Percentiles rank a stretch among this genome's conserved stretches.
Evolutionary conservation across 148 eudicot genomes (phyloP).

Genomic region (Vaccinium macrocarpon): DNA sequence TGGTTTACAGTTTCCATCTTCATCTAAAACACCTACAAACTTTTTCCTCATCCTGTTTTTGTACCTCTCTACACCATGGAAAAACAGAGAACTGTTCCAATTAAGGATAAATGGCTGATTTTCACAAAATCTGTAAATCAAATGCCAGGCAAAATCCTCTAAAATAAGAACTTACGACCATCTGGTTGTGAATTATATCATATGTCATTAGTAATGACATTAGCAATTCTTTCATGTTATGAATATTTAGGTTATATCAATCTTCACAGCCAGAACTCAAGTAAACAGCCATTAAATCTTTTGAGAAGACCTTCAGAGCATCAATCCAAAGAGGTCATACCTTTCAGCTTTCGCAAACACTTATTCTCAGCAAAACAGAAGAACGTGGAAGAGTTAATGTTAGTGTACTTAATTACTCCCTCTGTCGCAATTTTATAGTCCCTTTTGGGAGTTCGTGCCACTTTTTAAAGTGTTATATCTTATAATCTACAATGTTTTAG

Average conservation of each 20-base stretch:
- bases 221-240: background rate
- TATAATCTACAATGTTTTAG: too few species aligned
- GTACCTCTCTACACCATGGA: background rate
- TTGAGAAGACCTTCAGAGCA: background rate
- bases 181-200: background rate
- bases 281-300: background rate
- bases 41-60: background rate
- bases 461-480: too few species aligned
- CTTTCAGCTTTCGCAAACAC: background rate
- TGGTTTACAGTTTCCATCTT: conserved; percentile 3
- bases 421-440: too few species aligned
- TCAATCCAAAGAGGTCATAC: background rate
- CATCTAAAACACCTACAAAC: background rate
- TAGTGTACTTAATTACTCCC: background rate
- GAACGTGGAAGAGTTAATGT: background rate
- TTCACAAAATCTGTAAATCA: too few species aligned
- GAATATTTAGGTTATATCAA: background rate
- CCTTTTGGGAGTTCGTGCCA: too few species aligned
- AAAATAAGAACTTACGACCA: background rate
- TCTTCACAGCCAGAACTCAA: background rate
- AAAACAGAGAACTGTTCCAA: background rate
- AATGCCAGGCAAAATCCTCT: background rate
- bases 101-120: background rate
- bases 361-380: background rate
- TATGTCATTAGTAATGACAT: background rate